Percentiles rank a stretch among this genome's conserved stretches.
These are phyloP conservation scores for Fistulifera pelliculosa DNA, from an alignment of 108 stramenopile genomes.

Conservation along the genomic window DNA sequence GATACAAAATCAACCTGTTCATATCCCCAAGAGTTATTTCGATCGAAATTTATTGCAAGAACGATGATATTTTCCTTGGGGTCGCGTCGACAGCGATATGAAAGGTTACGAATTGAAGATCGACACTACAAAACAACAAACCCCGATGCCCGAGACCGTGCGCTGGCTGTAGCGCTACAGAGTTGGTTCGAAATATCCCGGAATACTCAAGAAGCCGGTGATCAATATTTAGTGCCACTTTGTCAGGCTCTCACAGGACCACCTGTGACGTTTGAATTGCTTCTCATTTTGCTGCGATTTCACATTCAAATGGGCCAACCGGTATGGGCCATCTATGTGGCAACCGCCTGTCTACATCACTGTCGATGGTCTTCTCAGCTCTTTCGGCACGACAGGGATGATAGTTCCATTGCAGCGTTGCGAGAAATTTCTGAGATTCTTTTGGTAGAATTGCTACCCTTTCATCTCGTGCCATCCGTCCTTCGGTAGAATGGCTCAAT, in stretches of 20 bases:
- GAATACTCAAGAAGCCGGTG: neutral
- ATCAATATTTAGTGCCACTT: neutral
- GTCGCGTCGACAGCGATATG: too few species aligned
- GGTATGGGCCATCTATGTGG: neutral
- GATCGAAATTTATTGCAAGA: neutral
- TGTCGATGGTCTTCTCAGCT: neutral
- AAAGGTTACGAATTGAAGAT: neutral
- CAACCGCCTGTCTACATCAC: neutral
- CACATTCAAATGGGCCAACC: neutral
- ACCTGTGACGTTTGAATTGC: neutral
- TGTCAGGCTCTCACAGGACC: neutral
- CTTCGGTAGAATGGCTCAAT: too few species aligned
- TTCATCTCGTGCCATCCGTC: too few species aligned
- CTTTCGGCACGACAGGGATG: neutral
- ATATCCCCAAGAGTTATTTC: neutral
- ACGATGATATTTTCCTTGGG: too few species aligned
- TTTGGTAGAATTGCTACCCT: too few species aligned
- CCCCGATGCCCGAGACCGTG: slow-evolving; percentile 2
- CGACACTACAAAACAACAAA: neutral
- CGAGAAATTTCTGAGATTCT: too few species aligned
- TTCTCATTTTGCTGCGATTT: slow-evolving; percentile 5
- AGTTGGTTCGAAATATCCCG: slow-evolving; percentile 13
- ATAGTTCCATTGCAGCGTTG: too few species aligned
- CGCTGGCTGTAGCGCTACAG: slow-evolving; percentile 10
- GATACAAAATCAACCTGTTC: neutral